A percentile compares a stretch with the other conserved stretches of the same genome.
Evolutionary conservation across 2,329 filamentous ascomycete species (phyloP).

Genomic region (Beauveria scarabaeidicola): DNA sequence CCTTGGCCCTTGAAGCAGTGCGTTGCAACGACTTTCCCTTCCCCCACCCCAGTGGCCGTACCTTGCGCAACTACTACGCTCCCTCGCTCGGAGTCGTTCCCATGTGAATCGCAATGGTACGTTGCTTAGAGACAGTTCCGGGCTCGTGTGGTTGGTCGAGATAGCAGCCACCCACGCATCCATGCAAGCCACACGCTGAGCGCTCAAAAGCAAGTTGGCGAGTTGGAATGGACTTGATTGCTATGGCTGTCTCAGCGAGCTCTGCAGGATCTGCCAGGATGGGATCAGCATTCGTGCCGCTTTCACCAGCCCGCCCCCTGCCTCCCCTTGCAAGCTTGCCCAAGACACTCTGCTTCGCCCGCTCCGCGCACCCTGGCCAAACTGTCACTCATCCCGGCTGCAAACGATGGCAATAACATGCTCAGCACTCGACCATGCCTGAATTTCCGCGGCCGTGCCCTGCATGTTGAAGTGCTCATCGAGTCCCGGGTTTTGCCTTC

Average conservation of each 20-base stretch:
- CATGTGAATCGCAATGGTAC: neutral
- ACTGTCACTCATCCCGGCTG: neutral
- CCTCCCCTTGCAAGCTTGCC: neutral
- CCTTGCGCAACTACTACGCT: neutral
- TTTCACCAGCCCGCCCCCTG: neutral
- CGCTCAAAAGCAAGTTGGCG: neutral
- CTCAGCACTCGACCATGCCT: neutral
- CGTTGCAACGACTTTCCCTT: neutral
- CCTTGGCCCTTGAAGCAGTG: neutral
- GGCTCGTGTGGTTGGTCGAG: neutral
- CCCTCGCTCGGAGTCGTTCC: neutral
- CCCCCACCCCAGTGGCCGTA: neutral
- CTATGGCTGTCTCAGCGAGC: neutral
- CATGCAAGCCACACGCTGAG: neutral
- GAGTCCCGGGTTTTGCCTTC: neutral
- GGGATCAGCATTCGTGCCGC: neutral
- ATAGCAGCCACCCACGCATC: neutral
- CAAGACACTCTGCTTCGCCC: neutral
- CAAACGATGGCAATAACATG: neutral
- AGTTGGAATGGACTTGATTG: neutral
- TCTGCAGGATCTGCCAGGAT: neutral
- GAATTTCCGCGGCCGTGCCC: slow-evolving; percentile 4
- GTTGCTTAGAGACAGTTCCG: neutral
- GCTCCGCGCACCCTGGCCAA: neutral
- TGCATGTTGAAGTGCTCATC: slow-evolving; percentile 5